A percentile compares a stretch with the other conserved stretches of the same genome.
Conservation (phyloP, 192 early-diverging fungal genomes). For the Coemansia sp. region DNA sequence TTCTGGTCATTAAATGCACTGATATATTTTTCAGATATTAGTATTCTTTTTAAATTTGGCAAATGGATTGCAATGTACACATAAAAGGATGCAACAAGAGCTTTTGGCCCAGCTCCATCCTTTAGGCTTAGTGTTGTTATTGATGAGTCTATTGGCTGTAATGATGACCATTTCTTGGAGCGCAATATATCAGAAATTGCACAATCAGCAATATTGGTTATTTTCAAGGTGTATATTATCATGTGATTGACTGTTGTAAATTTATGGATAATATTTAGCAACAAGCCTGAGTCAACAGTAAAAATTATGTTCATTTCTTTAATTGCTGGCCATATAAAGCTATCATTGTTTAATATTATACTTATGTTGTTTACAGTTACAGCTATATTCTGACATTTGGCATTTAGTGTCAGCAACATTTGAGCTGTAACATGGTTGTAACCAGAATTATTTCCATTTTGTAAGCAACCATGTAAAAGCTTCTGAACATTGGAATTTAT, state of each 20-base stretch:
- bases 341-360: neutral
- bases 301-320: neutral
- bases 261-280: neutral
- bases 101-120: neutral
- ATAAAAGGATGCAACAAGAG: neutral
- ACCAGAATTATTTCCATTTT: neutral
- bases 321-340: neutral
- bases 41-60: neutral
- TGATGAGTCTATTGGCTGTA: neutral
- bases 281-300: neutral
- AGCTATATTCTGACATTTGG: neutral
- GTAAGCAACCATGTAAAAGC: neutral
- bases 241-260: neutral
- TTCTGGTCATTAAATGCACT: neutral
- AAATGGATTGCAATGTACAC: neutral
- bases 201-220: neutral
- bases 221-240: neutral
- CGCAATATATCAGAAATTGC: neutral
- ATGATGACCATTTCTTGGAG: neutral
- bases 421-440: neutral
- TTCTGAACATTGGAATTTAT: neutral
- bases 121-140: neutral
- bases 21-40: neutral
- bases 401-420: neutral
- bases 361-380: neutral